Evolutionary conservation across 2,329 filamentous ascomycete species (phyloP).

Genomic region (Falciphora oryzae): DNA sequence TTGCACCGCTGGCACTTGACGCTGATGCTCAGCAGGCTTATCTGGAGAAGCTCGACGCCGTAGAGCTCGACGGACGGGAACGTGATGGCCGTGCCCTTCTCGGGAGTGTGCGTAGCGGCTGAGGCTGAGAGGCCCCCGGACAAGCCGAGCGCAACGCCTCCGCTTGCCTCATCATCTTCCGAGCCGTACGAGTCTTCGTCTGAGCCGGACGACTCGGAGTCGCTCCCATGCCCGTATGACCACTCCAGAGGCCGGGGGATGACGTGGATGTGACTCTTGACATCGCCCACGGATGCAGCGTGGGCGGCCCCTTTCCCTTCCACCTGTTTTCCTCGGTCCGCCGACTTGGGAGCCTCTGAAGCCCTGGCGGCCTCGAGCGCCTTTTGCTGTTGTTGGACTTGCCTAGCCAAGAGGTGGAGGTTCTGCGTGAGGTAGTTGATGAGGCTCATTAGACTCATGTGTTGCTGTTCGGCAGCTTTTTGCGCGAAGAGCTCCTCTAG

Average conservation of each 20-base stretch:
- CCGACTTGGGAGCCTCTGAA: constrained; percentile 14
- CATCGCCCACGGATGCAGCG: constrained; percentile 28
- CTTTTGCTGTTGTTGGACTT: constrained; percentile 28
- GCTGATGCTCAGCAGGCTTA: constrained; percentile 60
- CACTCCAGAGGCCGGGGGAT: constrained; percentile 77
- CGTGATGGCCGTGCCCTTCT: constrained; percentile 69
- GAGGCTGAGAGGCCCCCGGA: constrained; percentile 24
- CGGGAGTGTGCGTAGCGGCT: constrained; percentile 33
- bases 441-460: constrained; percentile 64
- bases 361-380: constrained; percentile 14
- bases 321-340: neutral
- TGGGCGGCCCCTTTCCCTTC: constrained; percentile 19
- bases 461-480: constrained; percentile 48
- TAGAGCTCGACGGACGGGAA: constrained; percentile 74
- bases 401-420: constrained; percentile 60
- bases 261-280: constrained; percentile 60
- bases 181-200: constrained; percentile 37
- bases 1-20: constrained; percentile 78
- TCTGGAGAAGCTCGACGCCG: constrained; percentile 68
- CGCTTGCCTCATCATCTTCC: constrained; percentile 31
- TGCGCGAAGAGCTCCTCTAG: constrained; percentile 61
- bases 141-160: constrained; percentile 26
- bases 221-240: constrained; percentile 42
- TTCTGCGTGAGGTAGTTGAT: constrained; percentile 71
- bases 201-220: constrained; percentile 34